Base-by-base conservation (phyloP, 2,329 filamentous ascomycete genomes). In the Paecilomyces dactylethromorphus region DNA sequence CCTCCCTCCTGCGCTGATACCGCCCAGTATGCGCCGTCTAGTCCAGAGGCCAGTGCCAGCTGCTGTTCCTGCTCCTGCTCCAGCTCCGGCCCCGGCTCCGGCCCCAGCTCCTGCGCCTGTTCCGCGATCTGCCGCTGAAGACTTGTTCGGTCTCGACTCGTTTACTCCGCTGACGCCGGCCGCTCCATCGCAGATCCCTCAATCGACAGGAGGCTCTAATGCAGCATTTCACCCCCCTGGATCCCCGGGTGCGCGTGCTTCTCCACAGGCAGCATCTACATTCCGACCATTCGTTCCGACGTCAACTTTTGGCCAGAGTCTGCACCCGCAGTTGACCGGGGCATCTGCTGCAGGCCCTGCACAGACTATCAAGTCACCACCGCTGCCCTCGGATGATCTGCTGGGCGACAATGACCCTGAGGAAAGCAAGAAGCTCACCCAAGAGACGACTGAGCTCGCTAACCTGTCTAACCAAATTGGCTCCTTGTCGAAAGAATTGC, bases 391-490 rank as follows among this genome's bases (percentile, higher is more conserved):
- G 55, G 92, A 97, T 67, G 94, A 97, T 73, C 82, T 97, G 7
- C 82, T 99, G n/a, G 91, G 90, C 15, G 92, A 97, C 66, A 88
- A 87, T 64, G 93, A 97, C 64, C 89, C 89, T 1, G 92, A 96
- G 68, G 86, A 92, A 58, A 93, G 88, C 76, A 94, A 89, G 74
- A 95, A 90, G 72, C 80, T 97, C 26, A 94, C 89, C 0, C 88
- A 87, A 63, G 94, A 99, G 70, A 94, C 92, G 2, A 88, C 90
- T 0, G 94, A 99, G 73, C 82, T 99, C 59, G 94, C 92, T 56
- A 97, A 99, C 71, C 82, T 99, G 66, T 97, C 93, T 0, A 97
- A 96, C 72, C 94, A 97, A 74, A 91, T 99, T 63, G 88, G 91
- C 32, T 93, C 90, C 2, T 78, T 99, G 58, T 89, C 92, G 0